Percentiles rank a stretch among this genome's conserved stretches.
phyloP scores from a whole-genome alignment of 2,329 filamentous ascomycete genomes.

The Lecanicillium sp. region DNA sequence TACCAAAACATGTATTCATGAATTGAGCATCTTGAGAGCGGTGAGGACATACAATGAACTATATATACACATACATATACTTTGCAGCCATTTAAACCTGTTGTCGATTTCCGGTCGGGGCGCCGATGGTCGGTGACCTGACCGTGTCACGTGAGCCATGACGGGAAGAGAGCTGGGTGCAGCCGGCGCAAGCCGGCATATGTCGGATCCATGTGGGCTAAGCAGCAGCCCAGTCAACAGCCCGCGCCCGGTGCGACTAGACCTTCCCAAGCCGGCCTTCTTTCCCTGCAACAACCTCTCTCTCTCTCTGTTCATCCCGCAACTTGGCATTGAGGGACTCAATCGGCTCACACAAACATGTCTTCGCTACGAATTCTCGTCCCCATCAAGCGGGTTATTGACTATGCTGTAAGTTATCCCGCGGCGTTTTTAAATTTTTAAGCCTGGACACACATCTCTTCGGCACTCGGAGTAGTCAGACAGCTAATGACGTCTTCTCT shows the following conservation, averaged over 20 bases:
- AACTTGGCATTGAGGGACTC: slow-evolving; percentile 21
- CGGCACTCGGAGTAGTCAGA: too few relatives aligned
- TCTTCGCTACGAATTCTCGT: slow-evolving; percentile 69
- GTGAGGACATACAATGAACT: too few relatives aligned
- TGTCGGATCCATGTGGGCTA: slow-evolving; percentile 5
- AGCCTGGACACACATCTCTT: too few relatives aligned
- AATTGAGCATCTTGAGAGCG: too few relatives aligned
- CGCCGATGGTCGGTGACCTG: slow-evolving; percentile 10
- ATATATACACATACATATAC: too few relatives aligned
- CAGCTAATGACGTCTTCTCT: background rate
- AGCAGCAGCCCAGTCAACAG: background rate
- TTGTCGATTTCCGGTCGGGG: slow-evolving; percentile 9
- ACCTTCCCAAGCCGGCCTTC: slow-evolving; percentile 3
- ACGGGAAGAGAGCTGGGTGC: slow-evolving; percentile 32
- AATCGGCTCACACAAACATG: slow-evolving; percentile 34
- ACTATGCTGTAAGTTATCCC: slow-evolving; percentile 63
- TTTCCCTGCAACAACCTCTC: slow-evolving; percentile 9
- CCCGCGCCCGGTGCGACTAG: background rate
- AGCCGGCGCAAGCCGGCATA: slow-evolving; percentile 40
- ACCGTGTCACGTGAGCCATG: slow-evolving; percentile 29
- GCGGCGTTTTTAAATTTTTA: background rate
- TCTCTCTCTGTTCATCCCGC: slow-evolving; percentile 19
- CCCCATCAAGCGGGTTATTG: slow-evolving; percentile 78
- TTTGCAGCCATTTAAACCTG: too few relatives aligned
- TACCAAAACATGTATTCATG: too few relatives aligned